These are phyloP conservation scores for Ustilago bromivora DNA, from an alignment of 1,284 basidiomycete genomes.

Conservation along the genomic window DNA sequence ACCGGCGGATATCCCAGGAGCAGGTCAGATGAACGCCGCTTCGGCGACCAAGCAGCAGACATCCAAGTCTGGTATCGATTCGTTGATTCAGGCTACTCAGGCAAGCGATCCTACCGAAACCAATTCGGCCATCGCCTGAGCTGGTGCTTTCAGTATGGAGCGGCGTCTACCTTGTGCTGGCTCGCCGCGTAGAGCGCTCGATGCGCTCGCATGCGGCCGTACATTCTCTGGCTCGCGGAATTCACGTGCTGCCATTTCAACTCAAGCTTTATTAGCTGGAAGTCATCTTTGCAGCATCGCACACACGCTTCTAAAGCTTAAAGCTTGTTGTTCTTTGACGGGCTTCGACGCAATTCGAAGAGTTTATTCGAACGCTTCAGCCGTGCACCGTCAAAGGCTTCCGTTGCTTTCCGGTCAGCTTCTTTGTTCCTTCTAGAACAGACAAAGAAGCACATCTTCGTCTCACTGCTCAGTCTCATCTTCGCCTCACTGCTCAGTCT, in stretches of 20 bases:
- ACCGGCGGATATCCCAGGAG: conserved; percentile 34
- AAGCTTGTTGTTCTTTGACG: not conserved
- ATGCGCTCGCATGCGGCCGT: conserved; percentile 23
- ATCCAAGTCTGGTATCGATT: conserved; percentile 39
- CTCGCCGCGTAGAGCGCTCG: not conserved
- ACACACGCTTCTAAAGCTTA: not conserved
- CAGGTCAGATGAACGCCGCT: conserved; percentile 42
- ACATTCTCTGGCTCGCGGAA: not conserved
- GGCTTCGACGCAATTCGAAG: not conserved
- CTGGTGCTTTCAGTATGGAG: not conserved
- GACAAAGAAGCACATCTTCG: not conserved
- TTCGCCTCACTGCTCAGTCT: too few relatives aligned
- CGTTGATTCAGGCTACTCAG: conserved; percentile 36
- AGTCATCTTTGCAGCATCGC: not conserved
- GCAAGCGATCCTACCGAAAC: conserved; percentile 33
- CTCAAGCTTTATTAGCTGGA: not conserved
- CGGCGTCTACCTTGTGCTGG: not conserved
- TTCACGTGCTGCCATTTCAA: not conserved
- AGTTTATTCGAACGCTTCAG: too few relatives aligned
- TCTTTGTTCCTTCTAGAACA: not conserved
- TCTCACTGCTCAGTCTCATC: too few relatives aligned
- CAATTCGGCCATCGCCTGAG: conserved; percentile 39
- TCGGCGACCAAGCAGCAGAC: conserved; percentile 49
- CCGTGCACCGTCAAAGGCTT: too few relatives aligned
- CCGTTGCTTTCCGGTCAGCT: too few relatives aligned